Evolutionary conservation across 2,329 filamentous ascomycete genomes (phyloP).

Genomic region (Ophiocordyceps australis): DNA sequence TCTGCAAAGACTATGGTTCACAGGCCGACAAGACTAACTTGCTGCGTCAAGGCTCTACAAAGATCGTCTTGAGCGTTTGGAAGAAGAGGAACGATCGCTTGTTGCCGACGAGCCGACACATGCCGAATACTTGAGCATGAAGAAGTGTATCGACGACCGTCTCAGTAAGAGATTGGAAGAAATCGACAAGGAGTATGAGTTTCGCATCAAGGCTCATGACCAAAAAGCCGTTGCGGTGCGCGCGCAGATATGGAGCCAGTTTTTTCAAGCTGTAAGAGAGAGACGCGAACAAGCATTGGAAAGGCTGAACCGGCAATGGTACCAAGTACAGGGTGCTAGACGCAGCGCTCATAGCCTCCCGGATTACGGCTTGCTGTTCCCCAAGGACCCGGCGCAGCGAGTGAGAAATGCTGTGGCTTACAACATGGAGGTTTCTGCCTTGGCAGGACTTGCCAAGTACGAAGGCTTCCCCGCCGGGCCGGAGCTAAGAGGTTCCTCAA

Average conservation of each 20-base stretch:
- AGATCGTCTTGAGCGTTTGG: slow-evolving; percentile 68
- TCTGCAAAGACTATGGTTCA: slow-evolving; percentile 2
- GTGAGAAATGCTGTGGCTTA: slow-evolving; percentile 77
- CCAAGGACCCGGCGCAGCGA: slow-evolving; percentile 57
- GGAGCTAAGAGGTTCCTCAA: slow-evolving; percentile 53
- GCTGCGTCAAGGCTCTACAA: slow-evolving; percentile 52
- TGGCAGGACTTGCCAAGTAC: slow-evolving; percentile 85
- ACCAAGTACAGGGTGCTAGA: slow-evolving; percentile 79
- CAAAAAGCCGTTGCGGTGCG: slow-evolving; percentile 64
- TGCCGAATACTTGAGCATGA: slow-evolving; percentile 79
- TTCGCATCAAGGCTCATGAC: slow-evolving; percentile 55
- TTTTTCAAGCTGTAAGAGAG: slow-evolving; percentile 72
- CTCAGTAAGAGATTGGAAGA: slow-evolving; percentile 63
- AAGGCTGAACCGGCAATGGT: slow-evolving; percentile 74
- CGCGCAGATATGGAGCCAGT: slow-evolving; percentile 77
- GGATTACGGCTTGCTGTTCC: slow-evolving; percentile 69
- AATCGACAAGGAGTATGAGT: slow-evolving; percentile 55
- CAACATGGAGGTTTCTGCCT: slow-evolving; percentile 82
- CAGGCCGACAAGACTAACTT: background rate
- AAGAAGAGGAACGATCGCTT: slow-evolving; percentile 48
- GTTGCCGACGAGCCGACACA: slow-evolving; percentile 51
- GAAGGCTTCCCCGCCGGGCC: slow-evolving; percentile 95
- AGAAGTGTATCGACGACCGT: slow-evolving; percentile 69
- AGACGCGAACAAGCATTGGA: slow-evolving; percentile 66
- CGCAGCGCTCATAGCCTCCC: slow-evolving; percentile 64